Evolutionary conservation across 306 rosid genomes (phyloP).

Genomic region (Vigna nakashimae): DNA sequence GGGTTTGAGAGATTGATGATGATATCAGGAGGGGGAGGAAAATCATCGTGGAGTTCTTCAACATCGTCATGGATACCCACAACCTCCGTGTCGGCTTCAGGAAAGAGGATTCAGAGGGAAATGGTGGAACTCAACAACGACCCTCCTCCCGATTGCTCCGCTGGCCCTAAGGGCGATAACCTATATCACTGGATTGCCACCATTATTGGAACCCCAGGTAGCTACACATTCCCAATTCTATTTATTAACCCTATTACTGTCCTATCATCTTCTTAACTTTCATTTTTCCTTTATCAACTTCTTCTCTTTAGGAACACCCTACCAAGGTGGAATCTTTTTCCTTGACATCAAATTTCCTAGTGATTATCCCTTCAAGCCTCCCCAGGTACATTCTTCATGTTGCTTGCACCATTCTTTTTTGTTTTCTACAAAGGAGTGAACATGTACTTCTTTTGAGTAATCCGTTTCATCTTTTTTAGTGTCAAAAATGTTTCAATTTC

Average conservation of each 20-base stretch:
- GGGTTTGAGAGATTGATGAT: slow-evolving; percentile 27
- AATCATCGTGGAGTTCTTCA: slow-evolving; percentile 39
- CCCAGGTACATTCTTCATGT: slow-evolving; percentile 56
- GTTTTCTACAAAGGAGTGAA: not conserved
- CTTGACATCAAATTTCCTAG: slow-evolving; percentile 77
- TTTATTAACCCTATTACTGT: not conserved
- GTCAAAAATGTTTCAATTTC: not conserved
- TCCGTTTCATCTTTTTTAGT: not conserved
- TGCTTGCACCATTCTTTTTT: not conserved
- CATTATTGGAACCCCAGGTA: slow-evolving; percentile 70
- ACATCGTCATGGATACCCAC: slow-evolving; percentile 75
- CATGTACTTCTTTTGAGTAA: not conserved
- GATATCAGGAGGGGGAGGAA: slow-evolving; percentile 59
- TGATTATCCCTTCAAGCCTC: slow-evolving; percentile 93
- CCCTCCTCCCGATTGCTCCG: slow-evolving; percentile 84
- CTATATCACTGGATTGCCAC: slow-evolving; percentile 97
- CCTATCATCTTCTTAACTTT: not conserved
- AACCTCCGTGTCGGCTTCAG: slow-evolving; percentile 80
- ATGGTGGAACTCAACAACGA: slow-evolving; percentile 80
- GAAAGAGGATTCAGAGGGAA: slow-evolving; percentile 87
- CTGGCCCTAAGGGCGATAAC: slow-evolving; percentile 96
- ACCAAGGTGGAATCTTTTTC: slow-evolving; percentile 87
- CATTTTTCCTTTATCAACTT: not conserved
- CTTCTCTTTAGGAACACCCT: slow-evolving; percentile 72
- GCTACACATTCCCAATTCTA: not conserved